Base-by-base conservation (phyloP, 2,329 filamentous ascomycete genomes). In the Coccinonectria pachysandricola region DNA sequence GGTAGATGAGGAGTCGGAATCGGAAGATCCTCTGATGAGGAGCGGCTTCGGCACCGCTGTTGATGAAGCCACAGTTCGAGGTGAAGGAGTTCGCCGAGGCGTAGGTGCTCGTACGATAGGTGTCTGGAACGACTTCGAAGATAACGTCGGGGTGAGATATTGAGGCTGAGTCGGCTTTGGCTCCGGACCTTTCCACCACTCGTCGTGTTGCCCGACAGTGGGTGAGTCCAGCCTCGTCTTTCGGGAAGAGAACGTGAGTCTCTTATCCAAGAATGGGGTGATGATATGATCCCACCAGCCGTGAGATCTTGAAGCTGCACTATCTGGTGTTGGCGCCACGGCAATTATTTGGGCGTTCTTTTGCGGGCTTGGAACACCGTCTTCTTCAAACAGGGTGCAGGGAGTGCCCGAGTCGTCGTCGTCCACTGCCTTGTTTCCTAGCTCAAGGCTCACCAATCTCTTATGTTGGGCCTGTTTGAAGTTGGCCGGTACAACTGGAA, bases 221-320 rank as follows among this genome's bases (percentile, higher is more conserved):
- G 54, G 48, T 7, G 52, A 53, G 12, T 52, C 48, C 14, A 36
- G 27, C 28, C 46, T 51, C 25, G 50, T 30, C 40, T 44, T 53
- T 23, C 54, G 53, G 23, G 54, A 57, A 23, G 59, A 55, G 12
- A 66, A 62, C 19, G 61, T 64, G 9, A 56, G 42, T 25, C 40
- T 53, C 43, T 40, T 64, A 43, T 67, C 61, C 10, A 54, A 42
- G 43, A 85, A 85, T 0, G 80, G 80, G 1, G 79, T 81, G 6
- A 70, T 76, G 29, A 86, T 72, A 38, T 81, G 66, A 42, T 83
- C 81, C 80, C 80, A 86, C 79, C 80, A 86, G 12, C 80, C 80
- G 33, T 66, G 64, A 14, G 76, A 78, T 29, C 64, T 65, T 8
- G 70, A 66, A 21, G 61, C 65, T 15, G 68, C 71, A 20, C 68